These are phyloP conservation scores for Sporothrix euskadiensis DNA, from an alignment of 2,329 filamentous ascomycete genomes.

Conservation along the genomic window DNA sequence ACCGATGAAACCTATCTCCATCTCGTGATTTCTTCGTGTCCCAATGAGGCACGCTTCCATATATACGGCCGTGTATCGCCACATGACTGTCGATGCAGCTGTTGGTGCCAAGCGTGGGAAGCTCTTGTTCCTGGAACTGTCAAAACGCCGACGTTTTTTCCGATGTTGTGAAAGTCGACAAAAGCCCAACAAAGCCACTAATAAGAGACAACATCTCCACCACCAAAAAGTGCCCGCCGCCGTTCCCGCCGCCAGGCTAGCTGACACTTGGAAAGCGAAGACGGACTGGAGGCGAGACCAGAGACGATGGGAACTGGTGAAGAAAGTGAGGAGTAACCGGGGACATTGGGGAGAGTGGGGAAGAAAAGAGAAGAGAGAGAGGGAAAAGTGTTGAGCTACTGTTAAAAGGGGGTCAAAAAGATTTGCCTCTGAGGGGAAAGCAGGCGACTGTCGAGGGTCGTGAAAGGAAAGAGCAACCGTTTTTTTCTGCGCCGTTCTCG, in stretches of 20 bases:
- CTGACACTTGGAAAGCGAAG: neutral
- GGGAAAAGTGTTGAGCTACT: neutral
- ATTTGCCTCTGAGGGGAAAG: neutral
- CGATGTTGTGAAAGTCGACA: neutral
- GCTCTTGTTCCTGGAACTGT: too few species aligned
- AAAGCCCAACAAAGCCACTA: neutral
- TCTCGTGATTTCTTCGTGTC: neutral
- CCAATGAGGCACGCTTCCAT: neutral
- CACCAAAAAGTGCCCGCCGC: neutral
- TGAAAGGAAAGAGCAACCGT: neutral
- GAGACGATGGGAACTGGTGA: neutral
- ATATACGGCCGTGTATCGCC: neutral
- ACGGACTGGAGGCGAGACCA: neutral
- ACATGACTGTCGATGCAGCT: neutral
- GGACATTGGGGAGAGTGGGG: neutral
- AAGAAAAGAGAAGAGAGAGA: neutral
- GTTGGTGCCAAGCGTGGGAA: neutral
- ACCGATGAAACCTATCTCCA: neutral
- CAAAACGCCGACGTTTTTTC: slow-evolving; percentile 13
- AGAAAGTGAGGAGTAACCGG: neutral
- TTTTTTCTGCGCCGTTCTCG: neutral
- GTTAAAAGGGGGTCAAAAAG: neutral
- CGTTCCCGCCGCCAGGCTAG: neutral
- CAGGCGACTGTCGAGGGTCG: neutral
- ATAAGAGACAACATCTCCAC: neutral